Conservation (phyloP, 2,329 filamentous ascomycete species). For the Neopestalotiopsis sp. region DNA sequence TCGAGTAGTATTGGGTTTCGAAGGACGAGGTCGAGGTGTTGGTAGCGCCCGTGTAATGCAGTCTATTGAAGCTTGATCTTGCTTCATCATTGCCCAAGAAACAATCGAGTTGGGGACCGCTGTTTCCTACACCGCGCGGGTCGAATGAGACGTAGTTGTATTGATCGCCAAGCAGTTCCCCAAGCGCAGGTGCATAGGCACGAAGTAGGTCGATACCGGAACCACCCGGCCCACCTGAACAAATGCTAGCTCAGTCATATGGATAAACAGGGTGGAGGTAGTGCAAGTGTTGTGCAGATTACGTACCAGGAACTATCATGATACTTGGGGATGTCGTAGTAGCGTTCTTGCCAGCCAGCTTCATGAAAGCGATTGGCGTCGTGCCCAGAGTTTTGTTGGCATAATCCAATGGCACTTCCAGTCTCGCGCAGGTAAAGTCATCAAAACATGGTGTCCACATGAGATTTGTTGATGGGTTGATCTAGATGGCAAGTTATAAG, state of each 20-base stretch:
- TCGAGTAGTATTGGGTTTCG: conserved; percentile 37
- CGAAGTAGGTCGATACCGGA: conserved; percentile 41
- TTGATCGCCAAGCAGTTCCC: conserved; percentile 42
- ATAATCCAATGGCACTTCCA: conserved; percentile 39
- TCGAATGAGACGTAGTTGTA: conserved; percentile 50
- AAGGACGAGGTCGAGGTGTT: conserved; percentile 36
- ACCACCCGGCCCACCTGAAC: conserved; percentile 42
- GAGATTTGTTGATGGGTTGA: conserved; percentile 36
- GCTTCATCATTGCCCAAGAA: conserved; percentile 36
- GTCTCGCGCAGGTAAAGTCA: conserved; percentile 34
- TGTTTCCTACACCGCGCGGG: conserved; percentile 46
- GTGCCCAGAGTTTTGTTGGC: conserved; percentile 32
- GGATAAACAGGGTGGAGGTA: conserved; percentile 7
- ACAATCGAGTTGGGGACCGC: conserved; percentile 34
- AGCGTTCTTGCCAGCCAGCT: conserved; percentile 37
- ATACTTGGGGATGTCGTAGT: conserved; percentile 34
- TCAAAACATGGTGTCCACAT: conserved; percentile 40
- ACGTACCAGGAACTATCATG: conserved; percentile 34
- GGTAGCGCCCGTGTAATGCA: conserved; percentile 33
- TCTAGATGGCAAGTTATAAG: conserved; percentile 27
- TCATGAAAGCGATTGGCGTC: conserved; percentile 37
- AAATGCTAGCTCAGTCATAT: neutral
- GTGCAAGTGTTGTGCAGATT: conserved; percentile 2
- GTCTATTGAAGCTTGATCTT: conserved; percentile 31
- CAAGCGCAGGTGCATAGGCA: conserved; percentile 24